Conservation (phyloP, 306 rosid species). For the Oemleria cerasiformis region DNA sequence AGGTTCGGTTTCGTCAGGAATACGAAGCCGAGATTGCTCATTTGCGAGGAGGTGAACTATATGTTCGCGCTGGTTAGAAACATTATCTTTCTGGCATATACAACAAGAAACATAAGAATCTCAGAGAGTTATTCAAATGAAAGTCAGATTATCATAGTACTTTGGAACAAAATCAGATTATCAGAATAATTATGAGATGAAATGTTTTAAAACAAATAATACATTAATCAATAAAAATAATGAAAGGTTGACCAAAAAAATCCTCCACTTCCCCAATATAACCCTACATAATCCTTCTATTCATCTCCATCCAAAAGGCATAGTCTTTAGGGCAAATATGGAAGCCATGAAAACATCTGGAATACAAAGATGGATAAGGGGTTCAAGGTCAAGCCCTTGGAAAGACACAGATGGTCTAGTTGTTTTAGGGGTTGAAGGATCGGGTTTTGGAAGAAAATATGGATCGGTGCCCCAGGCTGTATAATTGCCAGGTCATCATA, state of each 20-base stretch:
- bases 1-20: constrained; percentile 67
- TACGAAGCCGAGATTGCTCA: constrained; percentile 78
- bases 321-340: neutral
- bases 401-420: neutral
- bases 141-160: neutral
- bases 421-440: neutral
- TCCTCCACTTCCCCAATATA: no score
- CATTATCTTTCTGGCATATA: constrained; percentile 78
- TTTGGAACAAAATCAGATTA: neutral
- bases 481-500: no score
- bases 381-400: neutral
- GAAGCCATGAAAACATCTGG: no score
- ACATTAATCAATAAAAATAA: neutral
- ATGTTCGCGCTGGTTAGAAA: constrained; percentile 88
- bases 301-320: neutral
- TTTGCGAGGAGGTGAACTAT: constrained; percentile 85
- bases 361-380: no score
- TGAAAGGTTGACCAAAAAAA: neutral
- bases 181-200: neutral
- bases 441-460: no score
- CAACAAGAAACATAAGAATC: constrained; percentile 17
- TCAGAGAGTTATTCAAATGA: neutral
- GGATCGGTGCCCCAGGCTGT: neutral
- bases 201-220: neutral
- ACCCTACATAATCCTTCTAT: no score